These are phyloP conservation scores for Microcos paniculata DNA, from an alignment of 345 rosid genomes.

Conservation along the genomic window DNA sequence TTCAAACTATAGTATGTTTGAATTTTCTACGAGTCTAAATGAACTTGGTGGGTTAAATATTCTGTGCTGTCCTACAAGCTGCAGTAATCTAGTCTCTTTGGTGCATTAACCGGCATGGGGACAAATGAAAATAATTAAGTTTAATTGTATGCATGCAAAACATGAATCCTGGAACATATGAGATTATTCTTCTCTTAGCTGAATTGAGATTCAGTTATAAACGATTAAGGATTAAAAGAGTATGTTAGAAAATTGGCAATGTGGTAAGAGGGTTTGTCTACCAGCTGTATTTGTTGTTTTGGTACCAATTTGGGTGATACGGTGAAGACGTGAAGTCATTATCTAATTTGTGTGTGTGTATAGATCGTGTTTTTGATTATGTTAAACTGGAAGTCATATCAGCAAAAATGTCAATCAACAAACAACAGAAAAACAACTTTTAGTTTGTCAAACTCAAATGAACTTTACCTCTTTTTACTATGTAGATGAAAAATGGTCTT, in stretches of 20 bases:
- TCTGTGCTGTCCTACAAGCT: not conserved
- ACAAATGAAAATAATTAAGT: not conserved
- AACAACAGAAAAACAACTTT: not conserved
- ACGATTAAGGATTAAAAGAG: not conserved
- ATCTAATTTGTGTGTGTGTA: not conserved
- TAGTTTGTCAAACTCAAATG: not conserved
- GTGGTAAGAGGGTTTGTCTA: not conserved
- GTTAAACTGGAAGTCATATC: not conserved
- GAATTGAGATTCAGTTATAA: not conserved
- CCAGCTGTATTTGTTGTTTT: not conserved
- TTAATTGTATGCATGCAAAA: not conserved
- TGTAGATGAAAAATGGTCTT: not conserved
- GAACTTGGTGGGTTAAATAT: not conserved
- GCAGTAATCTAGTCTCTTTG: not conserved
- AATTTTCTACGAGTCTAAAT: conserved; percentile 3
- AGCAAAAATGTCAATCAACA: not conserved
- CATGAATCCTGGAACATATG: not conserved
- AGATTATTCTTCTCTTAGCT: not conserved
- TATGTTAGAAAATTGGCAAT: not conserved
- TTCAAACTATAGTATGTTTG: not conserved
- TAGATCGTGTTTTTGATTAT: not conserved
- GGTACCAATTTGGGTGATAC: not conserved
- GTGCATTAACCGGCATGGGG: not conserved
- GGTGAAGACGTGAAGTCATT: not conserved
- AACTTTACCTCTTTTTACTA: not conserved